Conservation (phyloP, 805 yeast species). For the Wickerhamiella occidentalis region DNA sequence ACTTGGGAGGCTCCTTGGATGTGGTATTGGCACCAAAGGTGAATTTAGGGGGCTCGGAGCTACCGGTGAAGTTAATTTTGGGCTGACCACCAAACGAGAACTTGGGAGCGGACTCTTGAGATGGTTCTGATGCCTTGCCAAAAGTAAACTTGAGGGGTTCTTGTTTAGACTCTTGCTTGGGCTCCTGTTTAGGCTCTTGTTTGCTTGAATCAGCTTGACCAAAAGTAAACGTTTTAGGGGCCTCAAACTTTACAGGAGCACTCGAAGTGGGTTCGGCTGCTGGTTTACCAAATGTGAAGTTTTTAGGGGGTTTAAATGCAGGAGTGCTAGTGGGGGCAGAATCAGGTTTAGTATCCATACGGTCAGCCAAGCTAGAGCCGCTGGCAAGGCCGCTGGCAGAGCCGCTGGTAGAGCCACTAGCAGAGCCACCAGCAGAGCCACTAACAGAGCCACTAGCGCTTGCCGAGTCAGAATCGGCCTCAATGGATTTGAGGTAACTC, state of each 20-base stretch:
- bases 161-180: too few species aligned
- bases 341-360: background rate
- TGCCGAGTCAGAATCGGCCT: too few species aligned
- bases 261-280: background rate
- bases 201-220: constrained; percentile 8
- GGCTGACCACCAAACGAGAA: constrained; percentile 8
- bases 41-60: constrained; percentile 10
- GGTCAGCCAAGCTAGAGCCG: background rate
- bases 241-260: background rate
- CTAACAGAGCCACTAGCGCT: too few species aligned
- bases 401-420: too few species aligned
- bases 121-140: constrained; percentile 10
- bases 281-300: constrained; percentile 10
- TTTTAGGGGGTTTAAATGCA: constrained; percentile 3
- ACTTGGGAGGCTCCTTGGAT: background rate
- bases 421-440: too few species aligned
- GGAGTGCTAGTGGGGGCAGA: background rate
- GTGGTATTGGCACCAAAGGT: constrained; percentile 12
- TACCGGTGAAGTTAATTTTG: background rate
- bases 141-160: background rate
- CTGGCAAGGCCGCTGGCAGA: constrained; percentile 1
- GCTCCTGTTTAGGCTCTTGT: too few species aligned
- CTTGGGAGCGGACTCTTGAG: constrained; percentile 19
- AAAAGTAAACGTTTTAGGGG: background rate
- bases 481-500: constrained; percentile 14